Evolutionary conservation across 2,329 filamentous ascomycete species (phyloP), one percentile per base, ranked within the genome.

Genomic region (Cordyceps fumosorosea): DNA sequence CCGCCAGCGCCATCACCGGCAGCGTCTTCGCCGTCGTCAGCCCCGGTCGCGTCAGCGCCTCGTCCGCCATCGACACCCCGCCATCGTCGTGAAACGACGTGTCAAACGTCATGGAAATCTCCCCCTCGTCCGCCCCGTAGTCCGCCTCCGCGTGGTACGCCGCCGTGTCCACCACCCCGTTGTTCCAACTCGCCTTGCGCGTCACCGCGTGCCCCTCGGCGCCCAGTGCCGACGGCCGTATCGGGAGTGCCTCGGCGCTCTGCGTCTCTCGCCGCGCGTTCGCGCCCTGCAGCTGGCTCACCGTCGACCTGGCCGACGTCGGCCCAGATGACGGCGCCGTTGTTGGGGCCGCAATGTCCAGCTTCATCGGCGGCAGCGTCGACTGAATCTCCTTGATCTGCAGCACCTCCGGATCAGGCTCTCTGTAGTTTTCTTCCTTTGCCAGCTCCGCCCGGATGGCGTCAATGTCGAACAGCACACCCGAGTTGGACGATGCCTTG

Each of bases 381-480:
- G 89, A 92, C 74, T 95, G 84, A 63, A 97, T 84, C 76, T 98
- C 90, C 71, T 86, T 88, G 66, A 96, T 86, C 72, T 84, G 80
- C 53, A 87, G 67, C 61, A 82, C 64, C 32, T 61, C 57, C 7
- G 47, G 37, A 48, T 78, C 75, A 58, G 74, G 69, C 44, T 87
- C 81, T 26, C 84, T 82, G 50, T 81, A 80, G n/a, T 64, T 60
- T 20, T 71, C 69, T 65, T 93, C 89, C 55, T 84, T 85, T 32
- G 90, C 90, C 40, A 99, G 79, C 69, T 96, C 90, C 11, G 91
- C 88, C 55, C 91, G 84, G 66, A 99, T 98, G 14, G 95, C 95
- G 69, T 99, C 95, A 53, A 99, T 86, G 69, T 99, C 95, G 69
- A 99, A 99, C 52, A 99, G 81, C 10, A 98, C 89, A 40, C 84